Evolutionary conservation across 1,284 basidiomycete species (phyloP).

Genomic region (Ceratobasidium sp.): DNA sequence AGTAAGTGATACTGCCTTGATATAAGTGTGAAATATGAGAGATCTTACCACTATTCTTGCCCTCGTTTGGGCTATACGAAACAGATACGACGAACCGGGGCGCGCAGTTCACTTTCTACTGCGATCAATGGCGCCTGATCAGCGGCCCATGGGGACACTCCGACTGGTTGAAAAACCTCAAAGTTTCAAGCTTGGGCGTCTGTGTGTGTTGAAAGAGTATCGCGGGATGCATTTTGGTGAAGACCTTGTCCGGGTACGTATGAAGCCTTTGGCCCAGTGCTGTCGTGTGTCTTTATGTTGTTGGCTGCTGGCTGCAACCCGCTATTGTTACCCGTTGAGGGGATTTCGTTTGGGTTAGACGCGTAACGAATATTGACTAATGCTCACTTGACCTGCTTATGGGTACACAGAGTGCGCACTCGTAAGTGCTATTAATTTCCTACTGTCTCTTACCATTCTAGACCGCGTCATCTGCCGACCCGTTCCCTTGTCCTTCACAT

Average conservation of each 20-base stretch:
- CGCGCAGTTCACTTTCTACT: conserved; percentile 77
- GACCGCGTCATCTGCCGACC: conserved; percentile 41
- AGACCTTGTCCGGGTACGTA: conserved; percentile 63
- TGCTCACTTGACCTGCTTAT: conserved; percentile 11
- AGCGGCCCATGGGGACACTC: conserved; percentile 76
- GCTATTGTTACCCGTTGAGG: conserved; percentile 68
- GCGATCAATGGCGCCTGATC: conserved; percentile 67
- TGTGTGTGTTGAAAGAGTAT: conserved; percentile 75
- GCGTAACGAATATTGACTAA: conserved; percentile 32
- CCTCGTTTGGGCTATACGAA: conserved; percentile 34
- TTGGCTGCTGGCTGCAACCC: conserved; percentile 57
- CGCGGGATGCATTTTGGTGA: conserved; percentile 73
- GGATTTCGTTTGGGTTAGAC: conserved; percentile 2
- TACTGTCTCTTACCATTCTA: conserved; percentile 20
- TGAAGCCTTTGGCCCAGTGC: conserved; percentile 14
- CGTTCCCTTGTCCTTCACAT: conserved; percentile 45
- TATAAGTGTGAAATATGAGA: conserved; percentile 10
- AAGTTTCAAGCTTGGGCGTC: conserved; percentile 74
- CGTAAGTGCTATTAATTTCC: conserved; percentile 28
- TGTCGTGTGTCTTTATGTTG: conserved; percentile 11
- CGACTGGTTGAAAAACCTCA: conserved; percentile 60
- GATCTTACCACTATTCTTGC: not conserved
- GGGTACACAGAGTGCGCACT: conserved; percentile 36
- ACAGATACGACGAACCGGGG: conserved; percentile 67
- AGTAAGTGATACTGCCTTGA: conserved; percentile 61